Evolutionary conservation across 2,329 filamentous ascomycete genomes (phyloP), one percentile per base, ranked within the genome.

Genomic region (Ascochyta koolunga): DNA sequence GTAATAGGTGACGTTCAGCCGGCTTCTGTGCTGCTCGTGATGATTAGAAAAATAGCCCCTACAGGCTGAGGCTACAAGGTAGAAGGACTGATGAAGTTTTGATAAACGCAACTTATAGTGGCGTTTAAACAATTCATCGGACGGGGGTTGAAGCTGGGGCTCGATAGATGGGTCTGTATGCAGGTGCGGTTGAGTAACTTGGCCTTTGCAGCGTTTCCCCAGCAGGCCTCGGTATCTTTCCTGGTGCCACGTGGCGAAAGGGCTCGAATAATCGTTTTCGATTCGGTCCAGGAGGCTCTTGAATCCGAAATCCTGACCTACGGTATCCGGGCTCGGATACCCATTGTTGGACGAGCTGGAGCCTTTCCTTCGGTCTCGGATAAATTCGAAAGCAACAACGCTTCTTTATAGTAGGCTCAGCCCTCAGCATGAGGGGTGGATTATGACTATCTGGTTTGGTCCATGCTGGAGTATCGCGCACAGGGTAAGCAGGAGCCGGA

Each of bases 141-240:
- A 32, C 15, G 18, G 25, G 15, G 8, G 13, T 24, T 4, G 18
- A 18, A 47, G 35, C 18, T 38, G 18, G 35, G 22, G 25, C 16
- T 47, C 9, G 25, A 48, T 32, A 43, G 19, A 48, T 5, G 33
- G 40, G 38, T 13, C 55, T 25, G 21, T 45, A 31, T 62, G 49
- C 49, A 51, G 53, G 54, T 41, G 52, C 46, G 38, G 44, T 58
- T 35, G 27, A 32, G 50, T 62, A 53, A 36, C 46, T 67, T 62
- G 64, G 56, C 52, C 62, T 67, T 68, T 68, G 62, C 64, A 60
- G 62, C 62, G 67, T 62, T 61, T 60, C 65, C 62, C 64, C 58
- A 65, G 65, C 54, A 57, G 50, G 43, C 61, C 59, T 57, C 60
- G 60, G 49, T 64, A 51, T 49, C 45, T 22, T 29, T 61, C 55